Evolutionary conservation across 164 flowering plant species (phyloP), one percentile per base, ranked within the genome.

Genomic region (Aristolochia contorta): DNA sequence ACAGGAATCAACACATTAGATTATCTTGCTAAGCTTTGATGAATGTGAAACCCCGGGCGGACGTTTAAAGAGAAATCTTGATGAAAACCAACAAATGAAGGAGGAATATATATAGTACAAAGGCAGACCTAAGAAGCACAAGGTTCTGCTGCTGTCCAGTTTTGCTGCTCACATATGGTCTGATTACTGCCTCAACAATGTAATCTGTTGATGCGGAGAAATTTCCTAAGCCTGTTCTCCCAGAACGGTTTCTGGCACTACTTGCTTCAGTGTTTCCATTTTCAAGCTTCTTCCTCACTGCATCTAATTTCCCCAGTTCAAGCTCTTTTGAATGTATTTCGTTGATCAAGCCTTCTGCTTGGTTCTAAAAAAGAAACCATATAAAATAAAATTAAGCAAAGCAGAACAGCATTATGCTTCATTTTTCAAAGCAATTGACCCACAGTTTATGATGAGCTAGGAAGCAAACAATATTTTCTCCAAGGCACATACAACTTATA

Each of bases 71-170:
- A 53, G 96, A 88, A 49, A 91, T 77, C 78, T 80, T 88, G 67
- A 91, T 84, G 78, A 88, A 91, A 60, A 91, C 97, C 73, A 86
- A 56, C 59, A 91, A 66, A 58, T 91, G 93, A 59, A 91, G 72
- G 60, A 70, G 78, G 61, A 87, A 79, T 69, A 91, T 86, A 74
- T 91, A 87, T 56, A 87, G 80, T 67, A 84, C 93, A 67, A 88
- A 88, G 16, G 84, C 75, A 27, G 91, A 91, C 70, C 93, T 82
- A 63, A 86, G 73, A 37, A 87, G 73, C 84, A 82, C 81, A 19
- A 78, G 72, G 75, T 82, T 83, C 61, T 80, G 79, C 65, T 74
- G 90, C 64, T 60, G 79, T 66, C 82, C 88, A 25, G 58, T 74
- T 60, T 77, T 65, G 18, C 78, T 81, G 50, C 72, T 75, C 13